Conservation (phyloP, 768 basidiomycete species). For the Pleurotus pulmonarius region DNA sequence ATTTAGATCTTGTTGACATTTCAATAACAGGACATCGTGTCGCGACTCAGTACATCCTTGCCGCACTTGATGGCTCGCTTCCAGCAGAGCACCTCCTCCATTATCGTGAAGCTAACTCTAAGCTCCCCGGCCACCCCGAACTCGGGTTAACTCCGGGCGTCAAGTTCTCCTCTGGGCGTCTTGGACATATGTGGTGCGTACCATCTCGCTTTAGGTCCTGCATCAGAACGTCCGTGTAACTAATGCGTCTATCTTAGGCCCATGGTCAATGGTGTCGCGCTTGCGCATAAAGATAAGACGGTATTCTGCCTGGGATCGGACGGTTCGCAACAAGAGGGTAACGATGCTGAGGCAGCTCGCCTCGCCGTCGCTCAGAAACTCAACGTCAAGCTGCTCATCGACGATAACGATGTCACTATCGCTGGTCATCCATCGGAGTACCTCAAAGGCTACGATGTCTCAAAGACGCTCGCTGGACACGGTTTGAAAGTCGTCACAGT, state of each 20-base stretch:
- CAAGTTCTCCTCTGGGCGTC: constrained; percentile 90
- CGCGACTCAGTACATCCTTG: constrained; percentile 83
- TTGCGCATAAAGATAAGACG: constrained; percentile 74
- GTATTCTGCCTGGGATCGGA: constrained; percentile 86
- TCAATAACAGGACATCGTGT: constrained; percentile 70
- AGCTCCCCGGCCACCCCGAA: constrained; percentile 88
- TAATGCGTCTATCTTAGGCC: constrained; percentile 36
- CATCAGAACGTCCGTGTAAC: neutral
- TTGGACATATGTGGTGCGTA: constrained; percentile 81
- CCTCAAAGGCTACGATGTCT: constrained; percentile 71
- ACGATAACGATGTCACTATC: constrained; percentile 91
- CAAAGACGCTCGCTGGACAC: constrained; percentile 74
- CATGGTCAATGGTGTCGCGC: constrained; percentile 77
- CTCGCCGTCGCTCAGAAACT: constrained; percentile 80
- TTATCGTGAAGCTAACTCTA: constrained; percentile 83
- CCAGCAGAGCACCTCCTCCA: constrained; percentile 75
- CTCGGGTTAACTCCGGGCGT: constrained; percentile 88
- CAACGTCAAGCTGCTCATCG: constrained; percentile 84
- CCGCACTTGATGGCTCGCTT: constrained; percentile 70
- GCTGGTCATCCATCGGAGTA: constrained; percentile 89
- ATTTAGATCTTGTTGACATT: neutral
- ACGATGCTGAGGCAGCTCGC: constrained; percentile 87
- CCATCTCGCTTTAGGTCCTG: neutral
- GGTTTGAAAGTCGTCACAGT: constrained; percentile 74
- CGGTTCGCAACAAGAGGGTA: constrained; percentile 89